Percentiles rank a stretch among this genome's conserved stretches.
phyloP scores from a whole-genome alignment of 208 protist species.

The Acanthamoeba castellanii region DNA sequence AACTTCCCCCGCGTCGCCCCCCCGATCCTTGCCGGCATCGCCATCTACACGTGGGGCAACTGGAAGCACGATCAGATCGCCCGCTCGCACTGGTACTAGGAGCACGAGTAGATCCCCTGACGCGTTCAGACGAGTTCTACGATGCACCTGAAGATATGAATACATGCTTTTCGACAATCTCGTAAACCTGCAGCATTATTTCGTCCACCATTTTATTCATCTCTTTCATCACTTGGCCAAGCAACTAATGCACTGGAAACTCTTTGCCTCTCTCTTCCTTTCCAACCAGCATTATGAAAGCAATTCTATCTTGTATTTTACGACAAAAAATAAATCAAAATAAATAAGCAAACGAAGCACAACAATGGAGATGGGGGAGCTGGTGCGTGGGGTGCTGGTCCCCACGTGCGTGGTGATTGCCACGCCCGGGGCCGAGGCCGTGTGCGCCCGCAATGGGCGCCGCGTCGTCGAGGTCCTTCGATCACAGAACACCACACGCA shows the following conservation, averaged over 20 bases:
- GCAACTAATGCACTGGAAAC: no score
- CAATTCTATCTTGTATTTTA: neutral
- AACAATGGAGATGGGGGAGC: constrained; percentile 27
- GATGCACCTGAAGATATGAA: no score
- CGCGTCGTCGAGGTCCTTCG: constrained; percentile 20
- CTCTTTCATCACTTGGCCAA: no score
- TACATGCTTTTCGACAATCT: no score
- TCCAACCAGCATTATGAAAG: no score
- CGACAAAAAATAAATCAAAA: neutral
- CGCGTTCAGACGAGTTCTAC: neutral
- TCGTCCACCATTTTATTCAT: no score
- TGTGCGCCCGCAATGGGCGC: constrained; percentile 26
- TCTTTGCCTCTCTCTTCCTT: no score
- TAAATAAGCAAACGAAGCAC: neutral
- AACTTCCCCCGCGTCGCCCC: constrained; percentile 55
- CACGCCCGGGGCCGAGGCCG: constrained; percentile 25
- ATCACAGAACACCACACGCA: constrained; percentile 22
- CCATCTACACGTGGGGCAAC: constrained; percentile 55
- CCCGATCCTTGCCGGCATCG: constrained; percentile 14
- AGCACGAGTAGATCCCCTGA: neutral
- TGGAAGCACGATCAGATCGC: constrained; percentile 46
- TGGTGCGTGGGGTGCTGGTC: constrained; percentile 36
- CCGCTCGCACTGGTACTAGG: constrained; percentile 56
- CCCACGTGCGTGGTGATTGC: constrained; percentile 3
- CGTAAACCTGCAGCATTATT: no score